Base-by-base conservation (phyloP, 2,329 filamentous ascomycete genomes). In the Trichoderma brevicompactum region DNA sequence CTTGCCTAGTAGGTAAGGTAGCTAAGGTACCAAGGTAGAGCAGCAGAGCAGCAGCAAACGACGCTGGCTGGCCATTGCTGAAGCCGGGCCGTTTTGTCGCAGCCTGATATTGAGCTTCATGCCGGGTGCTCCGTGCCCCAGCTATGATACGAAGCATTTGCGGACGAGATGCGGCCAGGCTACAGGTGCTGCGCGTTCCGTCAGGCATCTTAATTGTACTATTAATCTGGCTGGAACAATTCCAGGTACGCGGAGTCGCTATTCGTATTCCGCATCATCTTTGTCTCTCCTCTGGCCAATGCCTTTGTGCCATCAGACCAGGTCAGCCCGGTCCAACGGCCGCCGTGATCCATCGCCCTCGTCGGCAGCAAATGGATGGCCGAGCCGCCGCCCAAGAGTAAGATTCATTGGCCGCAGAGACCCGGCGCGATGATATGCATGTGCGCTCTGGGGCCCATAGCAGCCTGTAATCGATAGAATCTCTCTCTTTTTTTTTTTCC, bases 361-460 rank as follows among this genome's bases (percentile, higher is more conserved):
- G 40, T 40, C 12, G 53, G 41, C 48, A 64, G 52, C 61, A 64
- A 64, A 64, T 64, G 43, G 61, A 23, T 28, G 53, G 61, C 61
- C 61, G 23, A 49, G 34, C 43, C 41, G 52, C 61, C 8, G 61
- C 61, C 58, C 61, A 56, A 52, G 15, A 32, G 61, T 56, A 43
- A 41, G 43, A 64, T 64, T 50, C 61, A 64, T 64, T 64, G 61
- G 61, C 52, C 61, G 61, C 61, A 38, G 60, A 63, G 40, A 6
- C 49, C 36, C 60, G 38, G 59, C 13, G 49, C 60, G 60, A 43
- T 43, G 48, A 44, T 61, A 52, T 62, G 59, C 59, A 62, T 36
- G 49, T 44, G 28, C 59, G n/a, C 41, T 7, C 40, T 44, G 46
- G 46, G 52, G 17, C 23, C 23, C 23, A 28, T 28, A 28, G 23